Evolutionary conservation across 2,329 filamentous ascomycete genomes (phyloP).

Genomic region (Zymoseptoria brevis): DNA sequence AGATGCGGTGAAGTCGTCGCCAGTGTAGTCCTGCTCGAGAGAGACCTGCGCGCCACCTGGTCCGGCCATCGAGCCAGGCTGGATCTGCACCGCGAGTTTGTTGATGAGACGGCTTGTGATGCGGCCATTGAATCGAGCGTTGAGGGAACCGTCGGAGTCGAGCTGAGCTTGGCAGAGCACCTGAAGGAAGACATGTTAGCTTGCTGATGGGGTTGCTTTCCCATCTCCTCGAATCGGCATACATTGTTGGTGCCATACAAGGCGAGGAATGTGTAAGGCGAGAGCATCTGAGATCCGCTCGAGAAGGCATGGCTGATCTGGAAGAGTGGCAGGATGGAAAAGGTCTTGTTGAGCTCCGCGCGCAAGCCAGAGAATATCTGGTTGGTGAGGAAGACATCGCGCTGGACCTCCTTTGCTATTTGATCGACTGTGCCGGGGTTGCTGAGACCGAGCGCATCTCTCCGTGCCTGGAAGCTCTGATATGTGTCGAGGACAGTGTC

Average conservation of each 20-base stretch:
- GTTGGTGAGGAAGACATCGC: constrained; percentile 93
- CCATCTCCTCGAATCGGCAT: constrained; percentile 20
- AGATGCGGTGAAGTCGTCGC: constrained; percentile 84
- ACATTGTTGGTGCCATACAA: constrained; percentile 92
- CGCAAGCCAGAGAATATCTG: constrained; percentile 94
- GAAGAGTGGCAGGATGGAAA: constrained; percentile 88
- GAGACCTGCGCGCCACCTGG: constrained; percentile 79
- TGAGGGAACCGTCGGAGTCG: constrained; percentile 84
- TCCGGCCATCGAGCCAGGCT: constrained; percentile 47
- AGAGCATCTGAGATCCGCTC: constrained; percentile 79
- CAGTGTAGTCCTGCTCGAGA: constrained; percentile 91
- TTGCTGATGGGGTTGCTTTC: background rate
- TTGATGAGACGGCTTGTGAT: constrained; percentile 73
- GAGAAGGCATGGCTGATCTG: constrained; percentile 96
- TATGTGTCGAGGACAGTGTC: constrained; percentile 55
- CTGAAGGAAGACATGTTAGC: constrained; percentile 40
- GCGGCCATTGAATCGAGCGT: constrained; percentile 86
- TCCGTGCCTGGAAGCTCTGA: constrained; percentile 72
- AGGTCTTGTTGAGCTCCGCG: constrained; percentile 92
- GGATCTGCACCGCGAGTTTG: constrained; percentile 81
- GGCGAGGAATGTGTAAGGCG: constrained; percentile 90
- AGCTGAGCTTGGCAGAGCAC: constrained; percentile 92
- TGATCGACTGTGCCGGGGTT: constrained; percentile 92
- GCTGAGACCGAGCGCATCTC: constrained; percentile 76
- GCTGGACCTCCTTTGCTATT: constrained; percentile 84